Percentiles rank a stretch among this genome's conserved stretches.
Conservation (phyloP, 2,329 filamentous ascomycete genomes). For the Daldinia sp. region DNA sequence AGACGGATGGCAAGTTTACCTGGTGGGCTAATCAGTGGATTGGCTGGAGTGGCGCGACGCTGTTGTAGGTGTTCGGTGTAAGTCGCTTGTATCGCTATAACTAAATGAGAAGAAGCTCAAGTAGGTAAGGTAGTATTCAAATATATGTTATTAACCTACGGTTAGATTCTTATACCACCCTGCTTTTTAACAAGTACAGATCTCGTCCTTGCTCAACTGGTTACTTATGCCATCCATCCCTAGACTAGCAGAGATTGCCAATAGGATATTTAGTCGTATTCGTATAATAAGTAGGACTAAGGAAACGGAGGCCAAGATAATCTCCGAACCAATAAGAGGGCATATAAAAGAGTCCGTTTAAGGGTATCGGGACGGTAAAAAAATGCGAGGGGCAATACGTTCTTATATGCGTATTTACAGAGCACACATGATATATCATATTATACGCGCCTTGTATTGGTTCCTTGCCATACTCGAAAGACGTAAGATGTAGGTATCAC, state of each 20-base stretch:
- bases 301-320: not conserved
- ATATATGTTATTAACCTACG: too few species aligned
- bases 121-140: too few species aligned
- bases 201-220: too few species aligned
- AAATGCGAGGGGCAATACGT: not conserved
- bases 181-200: too few species aligned
- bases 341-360: not conserved
- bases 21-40: slow-evolving; percentile 27
- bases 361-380: not conserved
- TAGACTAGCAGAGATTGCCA: not conserved
- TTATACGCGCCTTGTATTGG: not conserved
- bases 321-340: not conserved
- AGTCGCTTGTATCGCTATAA: too few species aligned
- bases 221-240: not conserved
- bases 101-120: too few species aligned
- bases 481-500: too few species aligned
- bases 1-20: slow-evolving; percentile 29
- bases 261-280: too few species aligned
- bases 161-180: too few species aligned
- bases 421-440: not conserved
- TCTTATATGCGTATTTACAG: too few species aligned
- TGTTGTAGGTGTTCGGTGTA: not conserved
- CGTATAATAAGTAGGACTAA: not conserved
- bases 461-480: too few species aligned
- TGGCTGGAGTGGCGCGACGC: slow-evolving; percentile 10